Evolutionary conservation across 768 basidiomycete species (phyloP), one percentile per base, ranked within the genome.

Genomic region (Nevesoporus exiguus): DNA sequence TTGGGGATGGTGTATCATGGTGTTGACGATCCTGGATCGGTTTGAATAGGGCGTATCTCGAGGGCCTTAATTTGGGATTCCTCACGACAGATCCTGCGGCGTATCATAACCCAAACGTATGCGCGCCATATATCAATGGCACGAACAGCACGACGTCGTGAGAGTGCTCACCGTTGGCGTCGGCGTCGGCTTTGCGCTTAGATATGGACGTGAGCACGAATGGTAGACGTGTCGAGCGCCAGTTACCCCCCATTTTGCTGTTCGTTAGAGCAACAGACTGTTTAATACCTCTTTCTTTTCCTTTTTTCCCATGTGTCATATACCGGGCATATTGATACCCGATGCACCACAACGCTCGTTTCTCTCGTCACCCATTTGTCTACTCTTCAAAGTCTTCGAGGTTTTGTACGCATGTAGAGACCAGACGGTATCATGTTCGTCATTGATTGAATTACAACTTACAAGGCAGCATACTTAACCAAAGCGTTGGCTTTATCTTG

Each of bases 41-140:
- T 15, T 31, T 8, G 21, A 7, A 9, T 56, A 88, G 88, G 88
- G 86, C 86, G 2, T 90, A 90, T 63, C 65, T 82, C 29, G 80
- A 86, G 46, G 88, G 80, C 17, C 64, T 86, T 13, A 52, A 70
- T 19, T 67, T 73, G 7, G 86, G 86, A 1, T 88, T 77, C 69
- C 70, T 90, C 25, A 89, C 85, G 0, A 53, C 73, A 54, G 80
- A 90, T 63, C 88, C 88, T 3, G 75, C 85, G 0, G 54, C 71
- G 56, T 66, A 81, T 31, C 52, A 84, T 56, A 68, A 90, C 61
- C 76, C 81, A 0, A 61, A 80, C 52, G 87, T 90, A n/a, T 90
- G 88, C 61, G 81, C 65, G 27, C 74, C 77, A 0, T 89, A 82
- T 44, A 58, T 64, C 49, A 59, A 69, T 10, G 39, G 49, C 22